Evolutionary conservation across 257 asterid genomes (phyloP).

Genomic region (Catharanthus roseus): DNA sequence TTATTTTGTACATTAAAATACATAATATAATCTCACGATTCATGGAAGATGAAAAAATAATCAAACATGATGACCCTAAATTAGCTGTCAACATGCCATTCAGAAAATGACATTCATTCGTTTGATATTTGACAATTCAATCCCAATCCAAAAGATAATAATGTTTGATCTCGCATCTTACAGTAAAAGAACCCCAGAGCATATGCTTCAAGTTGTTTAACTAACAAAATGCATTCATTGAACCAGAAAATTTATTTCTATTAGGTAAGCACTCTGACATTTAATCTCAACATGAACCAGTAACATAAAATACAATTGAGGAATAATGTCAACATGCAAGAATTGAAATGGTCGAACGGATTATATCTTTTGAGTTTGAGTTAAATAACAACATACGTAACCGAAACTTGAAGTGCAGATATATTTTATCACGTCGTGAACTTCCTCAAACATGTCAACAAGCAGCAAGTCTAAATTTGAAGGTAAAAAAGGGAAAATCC

Average conservation of each 20-base stretch:
- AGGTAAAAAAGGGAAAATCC: not conserved
- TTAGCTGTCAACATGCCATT: not conserved
- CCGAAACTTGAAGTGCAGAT: not conserved
- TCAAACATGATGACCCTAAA: not conserved
- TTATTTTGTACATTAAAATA: not conserved
- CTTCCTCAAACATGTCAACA: not conserved
- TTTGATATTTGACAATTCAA: not conserved
- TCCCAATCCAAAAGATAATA: not conserved
- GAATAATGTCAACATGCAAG: not conserved
- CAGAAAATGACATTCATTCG: not conserved
- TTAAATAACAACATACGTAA: not conserved
- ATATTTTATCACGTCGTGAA: not conserved
- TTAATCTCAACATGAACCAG: not conserved
- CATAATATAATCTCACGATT: not conserved
- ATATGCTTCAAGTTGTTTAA: not conserved
- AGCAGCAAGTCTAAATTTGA: not conserved
- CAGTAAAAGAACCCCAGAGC: not conserved
- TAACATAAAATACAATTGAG: not conserved
- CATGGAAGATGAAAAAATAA: not conserved
- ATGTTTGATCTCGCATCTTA: not conserved
- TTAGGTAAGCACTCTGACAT: not conserved
- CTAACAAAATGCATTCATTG: not conserved
- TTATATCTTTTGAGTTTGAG: constrained; percentile 1
- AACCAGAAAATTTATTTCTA: not conserved
- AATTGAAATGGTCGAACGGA: not conserved